phyloP scores from a whole-genome alignment of 2,329 filamentous ascomycete species.

The Pezicula rhizophila region DNA sequence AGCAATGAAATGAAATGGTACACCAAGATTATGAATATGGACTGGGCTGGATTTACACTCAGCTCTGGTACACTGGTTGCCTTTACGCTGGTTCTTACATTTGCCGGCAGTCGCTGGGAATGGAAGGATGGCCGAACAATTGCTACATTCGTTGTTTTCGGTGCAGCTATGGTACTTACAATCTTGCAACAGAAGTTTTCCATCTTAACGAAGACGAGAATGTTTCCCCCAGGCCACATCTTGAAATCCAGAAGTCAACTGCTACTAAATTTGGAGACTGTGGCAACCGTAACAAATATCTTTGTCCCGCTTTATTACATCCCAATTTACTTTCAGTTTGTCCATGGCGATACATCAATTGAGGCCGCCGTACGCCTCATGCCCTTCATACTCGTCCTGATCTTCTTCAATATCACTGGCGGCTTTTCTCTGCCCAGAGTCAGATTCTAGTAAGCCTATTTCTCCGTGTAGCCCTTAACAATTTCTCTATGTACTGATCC shows the following conservation, averaged over 20 bases:
- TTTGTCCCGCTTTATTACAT: conserved; percentile 38
- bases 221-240: conserved; percentile 39
- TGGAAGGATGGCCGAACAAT: conserved; percentile 43
- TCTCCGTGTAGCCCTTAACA: too few relatives aligned
- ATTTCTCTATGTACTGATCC: too few relatives aligned
- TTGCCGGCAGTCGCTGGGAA: conserved; percentile 42
- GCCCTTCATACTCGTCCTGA: conserved; percentile 33
- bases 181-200: conserved; percentile 38
- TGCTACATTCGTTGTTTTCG: conserved; percentile 40
- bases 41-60: conserved; percentile 40
- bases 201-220: conserved; percentile 38
- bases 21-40: conserved; percentile 27
- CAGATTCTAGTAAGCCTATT: conserved; percentile 20
- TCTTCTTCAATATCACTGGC: conserved; percentile 25
- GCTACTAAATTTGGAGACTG: conserved; percentile 37
- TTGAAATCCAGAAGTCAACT: conserved; percentile 31
- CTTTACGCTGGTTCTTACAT: conserved; percentile 41
- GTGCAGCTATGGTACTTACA: conserved; percentile 37
- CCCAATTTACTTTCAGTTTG: conserved; percentile 42
- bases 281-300: conserved; percentile 27
- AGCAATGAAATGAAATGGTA: neutral
- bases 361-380: conserved; percentile 31
- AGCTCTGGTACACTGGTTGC: conserved; percentile 34
- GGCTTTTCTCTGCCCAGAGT: conserved; percentile 9
- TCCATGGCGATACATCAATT: conserved; percentile 29